These are phyloP conservation scores for Emmonsia crescens DNA, from an alignment of 2,329 filamentous ascomycete genomes.

Conservation along the genomic window DNA sequence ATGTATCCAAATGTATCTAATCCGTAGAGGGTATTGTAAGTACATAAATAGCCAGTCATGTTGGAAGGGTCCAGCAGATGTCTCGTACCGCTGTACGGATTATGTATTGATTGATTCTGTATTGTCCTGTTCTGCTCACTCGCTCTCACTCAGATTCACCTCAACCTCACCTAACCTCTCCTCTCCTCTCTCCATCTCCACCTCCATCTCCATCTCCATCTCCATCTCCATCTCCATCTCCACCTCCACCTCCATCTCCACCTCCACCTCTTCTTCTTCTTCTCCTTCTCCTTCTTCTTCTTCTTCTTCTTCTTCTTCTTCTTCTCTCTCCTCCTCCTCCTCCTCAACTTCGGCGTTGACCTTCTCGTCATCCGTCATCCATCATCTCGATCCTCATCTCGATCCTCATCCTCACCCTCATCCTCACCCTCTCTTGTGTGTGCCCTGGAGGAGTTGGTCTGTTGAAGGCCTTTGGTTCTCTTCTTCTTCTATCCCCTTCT, in stretches of 20 bases:
- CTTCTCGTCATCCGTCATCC: no score
- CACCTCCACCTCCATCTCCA: neutral
- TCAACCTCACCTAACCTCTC: no score
- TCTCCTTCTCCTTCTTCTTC: neutral
- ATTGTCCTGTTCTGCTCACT: neutral
- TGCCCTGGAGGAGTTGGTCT: neutral
- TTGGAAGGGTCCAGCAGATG: no score
- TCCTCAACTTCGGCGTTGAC: slow-evolving; percentile 2
- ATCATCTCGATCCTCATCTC: no score
- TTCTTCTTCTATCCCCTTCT: neutral
- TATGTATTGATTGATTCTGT: neutral
- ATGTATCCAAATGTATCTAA: no score
- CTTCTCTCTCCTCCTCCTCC: neutral
- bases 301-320: neutral
- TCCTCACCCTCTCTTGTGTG: slow-evolving; percentile 19
- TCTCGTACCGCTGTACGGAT: no score
- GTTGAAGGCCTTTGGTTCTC: neutral
- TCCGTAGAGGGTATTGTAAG: no score
- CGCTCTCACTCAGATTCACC: neutral
- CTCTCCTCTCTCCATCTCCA: no score
- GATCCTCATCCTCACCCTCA: slow-evolving; percentile 19
- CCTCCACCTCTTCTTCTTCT: slow-evolving; percentile 1
- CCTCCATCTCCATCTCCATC: neutral
- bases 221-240: neutral
- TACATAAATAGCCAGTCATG: no score